phyloP scores from a whole-genome alignment of 2,329 filamentous ascomycete genomes.

The Pseudofabraea citricarpa region DNA sequence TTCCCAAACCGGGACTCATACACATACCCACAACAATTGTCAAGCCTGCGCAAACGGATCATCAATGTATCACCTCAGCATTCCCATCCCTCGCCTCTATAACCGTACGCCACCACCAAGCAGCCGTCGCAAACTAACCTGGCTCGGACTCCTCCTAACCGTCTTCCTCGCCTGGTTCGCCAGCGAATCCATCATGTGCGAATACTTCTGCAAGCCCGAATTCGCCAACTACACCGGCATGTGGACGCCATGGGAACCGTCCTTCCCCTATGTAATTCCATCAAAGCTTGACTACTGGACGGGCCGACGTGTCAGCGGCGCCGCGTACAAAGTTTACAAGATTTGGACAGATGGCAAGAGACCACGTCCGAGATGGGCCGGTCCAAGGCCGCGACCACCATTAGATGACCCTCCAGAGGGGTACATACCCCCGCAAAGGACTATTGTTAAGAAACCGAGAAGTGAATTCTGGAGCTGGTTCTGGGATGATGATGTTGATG shows the following conservation, averaged over 20 bases:
- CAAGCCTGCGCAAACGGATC: slow-evolving; percentile 2
- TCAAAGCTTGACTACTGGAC: slow-evolving; percentile 60
- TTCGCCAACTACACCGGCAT: slow-evolving; percentile 38
- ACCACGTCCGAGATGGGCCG: background rate
- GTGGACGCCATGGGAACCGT: slow-evolving; percentile 54
- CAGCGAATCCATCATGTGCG: slow-evolving; percentile 49
- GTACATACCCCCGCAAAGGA: no score
- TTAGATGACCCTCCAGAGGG: no score
- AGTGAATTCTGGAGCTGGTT: background rate
- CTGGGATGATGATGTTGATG: background rate
- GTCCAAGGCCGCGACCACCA: background rate
- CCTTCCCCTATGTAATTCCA: slow-evolving; percentile 55
- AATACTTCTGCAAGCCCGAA: slow-evolving; percentile 47
- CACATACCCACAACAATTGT: slow-evolving; percentile 7
- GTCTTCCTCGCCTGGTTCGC: slow-evolving; percentile 47
- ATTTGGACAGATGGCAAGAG: background rate
- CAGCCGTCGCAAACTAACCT: slow-evolving; percentile 19
- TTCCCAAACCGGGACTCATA: slow-evolving; percentile 19
- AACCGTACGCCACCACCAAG: background rate
- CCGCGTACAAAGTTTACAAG: background rate
- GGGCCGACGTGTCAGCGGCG: slow-evolving; percentile 14
- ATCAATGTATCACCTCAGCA: slow-evolving; percentile 11
- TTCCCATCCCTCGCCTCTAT: slow-evolving; percentile 18
- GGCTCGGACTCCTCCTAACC: slow-evolving; percentile 25
- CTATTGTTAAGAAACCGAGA: background rate